Base-by-base conservation (phyloP, 371 early-diverging fungal species). In the Mortierella sp. region DNA sequence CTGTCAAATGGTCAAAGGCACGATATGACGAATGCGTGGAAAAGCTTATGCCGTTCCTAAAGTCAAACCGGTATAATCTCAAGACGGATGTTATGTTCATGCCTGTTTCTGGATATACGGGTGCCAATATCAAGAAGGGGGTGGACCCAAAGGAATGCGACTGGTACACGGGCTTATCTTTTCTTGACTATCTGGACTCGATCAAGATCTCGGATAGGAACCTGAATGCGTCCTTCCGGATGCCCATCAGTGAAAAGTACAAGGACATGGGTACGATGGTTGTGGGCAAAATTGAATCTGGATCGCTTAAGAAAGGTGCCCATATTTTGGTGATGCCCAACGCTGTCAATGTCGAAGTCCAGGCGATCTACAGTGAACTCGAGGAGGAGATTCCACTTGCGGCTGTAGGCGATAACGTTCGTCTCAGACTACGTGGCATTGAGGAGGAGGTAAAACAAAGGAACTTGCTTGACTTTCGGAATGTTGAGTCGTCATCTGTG, bases 71-170 rank as follows among this genome's bases (percentile, higher is more conserved):
- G 79, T 96, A 90, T 90, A 92, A 94, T 87, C 94, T 94, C 84
- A 92, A 90, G 86, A 60, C 89, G 61, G n/a, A n/a, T n/a, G 94
- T 96, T 78, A 89, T 96, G 67, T 93, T 97, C 89, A 93, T 98
- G 79, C 98, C 98, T 81, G 95, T 97, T 85, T 96, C 97, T 49
- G 97, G 98, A 75, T 97, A 95, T 94, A 90, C 94, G 86, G 97
- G 97, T 78, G 97, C 97, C 88, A 98, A 98, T 94, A 93, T 98
- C 95, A 83, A 96, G 80, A 95, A 95, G 82, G 92, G 95, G 96
- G 83, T 96, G 95, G 95, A 88, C 59, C 84, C 94, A 94, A 91
- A 93, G 93, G 82, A 89, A 86, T 89, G 94, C 95, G 88, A 86
- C 86, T 62, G 93, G 92, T 72, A 76, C 80, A 80, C 85, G 60